Conservation (phyloP, 768 basidiomycete species). For the Cystofilobasidium ferigula region DNA sequence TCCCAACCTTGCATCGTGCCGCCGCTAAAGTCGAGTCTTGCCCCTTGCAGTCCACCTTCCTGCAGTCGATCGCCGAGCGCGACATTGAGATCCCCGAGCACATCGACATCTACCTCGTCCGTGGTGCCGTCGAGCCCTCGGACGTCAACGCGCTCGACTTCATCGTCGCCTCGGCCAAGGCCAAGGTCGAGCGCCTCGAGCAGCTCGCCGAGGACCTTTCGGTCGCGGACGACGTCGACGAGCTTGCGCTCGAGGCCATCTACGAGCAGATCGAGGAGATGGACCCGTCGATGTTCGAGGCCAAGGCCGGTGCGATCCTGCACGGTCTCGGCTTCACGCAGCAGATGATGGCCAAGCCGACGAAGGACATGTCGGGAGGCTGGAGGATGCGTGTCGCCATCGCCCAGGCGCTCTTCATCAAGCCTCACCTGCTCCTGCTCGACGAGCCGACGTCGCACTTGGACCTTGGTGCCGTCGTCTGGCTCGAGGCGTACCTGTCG, state of each 20-base stretch:
- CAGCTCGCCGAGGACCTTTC: slow-evolving; percentile 87
- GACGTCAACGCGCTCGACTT: slow-evolving; percentile 95
- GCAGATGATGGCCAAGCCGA: slow-evolving; percentile 89
- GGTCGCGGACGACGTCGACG: slow-evolving; percentile 77
- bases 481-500: slow-evolving; percentile 94
- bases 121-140: slow-evolving; percentile 89
- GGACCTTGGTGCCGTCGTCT: slow-evolving; percentile 94
- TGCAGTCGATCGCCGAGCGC: slow-evolving; percentile 87
- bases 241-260: slow-evolving; percentile 68
- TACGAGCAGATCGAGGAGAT: slow-evolving; percentile 96
- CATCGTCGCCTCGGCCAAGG: slow-evolving; percentile 81
- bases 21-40: not conserved
- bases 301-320: slow-evolving; percentile 90
- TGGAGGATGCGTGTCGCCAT: slow-evolving; percentile 99
- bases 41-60: slow-evolving; percentile 67
- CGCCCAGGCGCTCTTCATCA: slow-evolving; percentile 87
- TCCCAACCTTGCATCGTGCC: not conserved
- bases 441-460: slow-evolving; percentile 78
- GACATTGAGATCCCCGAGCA: slow-evolving; percentile 89
- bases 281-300: slow-evolving; percentile 89
- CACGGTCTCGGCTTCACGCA: slow-evolving; percentile 88
- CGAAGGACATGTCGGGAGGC: slow-evolving; percentile 98
- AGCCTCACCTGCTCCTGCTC: slow-evolving; percentile 85
- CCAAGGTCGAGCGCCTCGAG: slow-evolving; percentile 87
- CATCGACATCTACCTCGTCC: slow-evolving; percentile 94